A percentile compares a stretch with the other conserved stretches of the same genome.
phyloP scores from a whole-genome alignment of 495 filamentous ascomycete genomes.

The Cetradonia linearis region DNA sequence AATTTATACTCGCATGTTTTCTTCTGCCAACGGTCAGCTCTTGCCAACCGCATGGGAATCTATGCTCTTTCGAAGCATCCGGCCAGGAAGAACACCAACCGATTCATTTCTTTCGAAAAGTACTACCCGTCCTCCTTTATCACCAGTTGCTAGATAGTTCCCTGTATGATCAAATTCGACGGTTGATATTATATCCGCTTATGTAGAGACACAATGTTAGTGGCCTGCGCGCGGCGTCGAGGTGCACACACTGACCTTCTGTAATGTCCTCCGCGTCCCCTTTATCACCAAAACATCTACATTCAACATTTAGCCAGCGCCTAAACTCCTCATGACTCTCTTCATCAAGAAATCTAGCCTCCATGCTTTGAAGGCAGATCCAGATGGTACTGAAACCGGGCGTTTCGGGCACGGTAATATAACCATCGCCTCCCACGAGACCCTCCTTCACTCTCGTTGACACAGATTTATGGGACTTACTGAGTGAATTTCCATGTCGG shows the following conservation, averaged over 20 bases:
- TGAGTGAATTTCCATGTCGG: slow-evolving; percentile 99
- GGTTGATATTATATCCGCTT: slow-evolving; percentile 98
- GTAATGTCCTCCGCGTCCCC: slow-evolving; percentile 99
- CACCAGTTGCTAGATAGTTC: slow-evolving; percentile 94
- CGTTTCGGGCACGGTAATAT: background rate
- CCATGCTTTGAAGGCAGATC: background rate
- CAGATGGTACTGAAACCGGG: background rate
- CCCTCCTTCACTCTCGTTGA: background rate
- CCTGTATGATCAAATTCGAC: slow-evolving; percentile 99
- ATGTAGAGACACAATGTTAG: slow-evolving; percentile 18
- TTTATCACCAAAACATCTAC: slow-evolving; percentile 98
- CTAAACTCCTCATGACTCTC: background rate
- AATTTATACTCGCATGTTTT: slow-evolving; percentile 99
- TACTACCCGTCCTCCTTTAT: slow-evolving; percentile 94
- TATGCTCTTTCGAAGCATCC: slow-evolving; percentile 10
- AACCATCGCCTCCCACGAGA: background rate
- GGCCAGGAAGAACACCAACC: slow-evolving; percentile 41
- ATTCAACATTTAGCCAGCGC: slow-evolving; percentile 21
- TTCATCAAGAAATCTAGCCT: background rate
- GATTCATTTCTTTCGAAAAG: slow-evolving; percentile 97
- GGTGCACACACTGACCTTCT: slow-evolving; percentile 60
- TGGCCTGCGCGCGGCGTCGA: background rate
- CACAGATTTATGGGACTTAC: slow-evolving; percentile 51
- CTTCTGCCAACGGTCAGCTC: slow-evolving; percentile 54
- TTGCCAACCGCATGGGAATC: slow-evolving; percentile 9